Evolutionary conservation across 2,329 filamentous ascomycete genomes (phyloP).

Genomic region (Pyrenophora seminiperda): DNA sequence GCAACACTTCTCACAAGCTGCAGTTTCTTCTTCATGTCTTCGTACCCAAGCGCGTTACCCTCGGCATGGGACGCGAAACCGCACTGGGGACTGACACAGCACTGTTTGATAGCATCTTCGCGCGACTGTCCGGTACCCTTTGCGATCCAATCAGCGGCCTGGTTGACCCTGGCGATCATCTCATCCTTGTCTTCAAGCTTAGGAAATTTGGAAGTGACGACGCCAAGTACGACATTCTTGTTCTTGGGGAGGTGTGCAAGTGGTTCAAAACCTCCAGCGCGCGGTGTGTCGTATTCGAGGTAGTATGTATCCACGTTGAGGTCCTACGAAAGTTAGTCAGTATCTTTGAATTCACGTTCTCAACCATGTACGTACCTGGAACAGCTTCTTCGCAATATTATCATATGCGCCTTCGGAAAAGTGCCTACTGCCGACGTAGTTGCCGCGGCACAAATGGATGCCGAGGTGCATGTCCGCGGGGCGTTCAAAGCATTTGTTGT

Average conservation of each 20-base stretch:
- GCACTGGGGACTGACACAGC: constrained; percentile 52
- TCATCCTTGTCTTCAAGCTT: constrained; percentile 54
- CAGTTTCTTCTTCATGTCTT: constrained; percentile 76
- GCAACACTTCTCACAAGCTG: constrained; percentile 72
- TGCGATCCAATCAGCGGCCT: constrained; percentile 68
- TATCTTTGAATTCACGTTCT: neutral
- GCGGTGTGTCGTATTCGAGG: constrained; percentile 54
- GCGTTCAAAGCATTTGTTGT: constrained; percentile 70
- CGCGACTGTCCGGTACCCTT: constrained; percentile 67
- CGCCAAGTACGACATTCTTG: constrained; percentile 56
- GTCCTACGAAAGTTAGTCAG: constrained; percentile 32
- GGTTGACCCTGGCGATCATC: constrained; percentile 54
- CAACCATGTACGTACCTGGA: constrained; percentile 34
- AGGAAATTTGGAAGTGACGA: constrained; percentile 55
- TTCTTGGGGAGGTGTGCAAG: constrained; percentile 52
- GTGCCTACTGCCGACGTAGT: constrained; percentile 54
- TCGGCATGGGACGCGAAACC: constrained; percentile 69
- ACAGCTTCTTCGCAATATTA: constrained; percentile 52
- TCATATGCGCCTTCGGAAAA: constrained; percentile 57
- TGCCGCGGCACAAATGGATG: constrained; percentile 70
- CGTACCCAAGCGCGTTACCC: constrained; percentile 70
- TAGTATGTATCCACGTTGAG: constrained; percentile 50
- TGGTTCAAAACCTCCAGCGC: constrained; percentile 56
- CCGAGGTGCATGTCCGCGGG: constrained; percentile 75
- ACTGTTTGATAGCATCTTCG: constrained; percentile 70